A percentile compares a stretch with the other conserved stretches of the same genome.
These are phyloP conservation scores for Rhodomyrtus psidioides DNA, from an alignment of 441 rosid species.

Conservation along the genomic window DNA sequence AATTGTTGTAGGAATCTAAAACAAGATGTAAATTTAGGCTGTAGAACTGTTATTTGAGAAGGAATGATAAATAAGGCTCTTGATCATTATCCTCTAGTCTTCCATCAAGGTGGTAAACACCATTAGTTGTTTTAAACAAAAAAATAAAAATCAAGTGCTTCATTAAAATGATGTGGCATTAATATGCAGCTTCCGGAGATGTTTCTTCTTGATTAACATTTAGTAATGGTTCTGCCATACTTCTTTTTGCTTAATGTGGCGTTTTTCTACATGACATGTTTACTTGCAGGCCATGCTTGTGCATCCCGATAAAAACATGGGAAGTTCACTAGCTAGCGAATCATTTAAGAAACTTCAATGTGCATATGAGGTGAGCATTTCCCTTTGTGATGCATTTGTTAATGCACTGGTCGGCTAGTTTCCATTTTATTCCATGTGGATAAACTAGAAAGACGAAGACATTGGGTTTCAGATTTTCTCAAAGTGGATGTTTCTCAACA, in stretches of 20 bases:
- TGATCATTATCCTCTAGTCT: not conserved
- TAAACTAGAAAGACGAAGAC: not conserved
- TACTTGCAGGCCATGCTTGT: conserved; percentile 92
- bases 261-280: not conserved
- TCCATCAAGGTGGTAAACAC: not conserved
- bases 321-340: conserved; percentile 91
- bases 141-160: not conserved
- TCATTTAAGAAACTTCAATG: conserved; percentile 97
- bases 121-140: not conserved
- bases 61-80: not conserved
- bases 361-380: conserved; percentile 77
- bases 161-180: not conserved
- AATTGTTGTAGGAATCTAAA: not conserved
- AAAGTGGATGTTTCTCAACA: conserved; percentile 19
- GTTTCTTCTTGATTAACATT: not conserved
- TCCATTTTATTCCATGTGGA: not conserved
- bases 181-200: not conserved
- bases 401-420: not conserved
- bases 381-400: not conserved
- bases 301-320: conserved; percentile 99
- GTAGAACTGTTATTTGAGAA: not conserved
- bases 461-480: not conserved
- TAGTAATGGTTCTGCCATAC: not conserved
- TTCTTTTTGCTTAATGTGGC: not conserved
- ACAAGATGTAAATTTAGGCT: not conserved